Base-by-base conservation (phyloP, 257 asterid species). In the Lycium ferocissimum region DNA sequence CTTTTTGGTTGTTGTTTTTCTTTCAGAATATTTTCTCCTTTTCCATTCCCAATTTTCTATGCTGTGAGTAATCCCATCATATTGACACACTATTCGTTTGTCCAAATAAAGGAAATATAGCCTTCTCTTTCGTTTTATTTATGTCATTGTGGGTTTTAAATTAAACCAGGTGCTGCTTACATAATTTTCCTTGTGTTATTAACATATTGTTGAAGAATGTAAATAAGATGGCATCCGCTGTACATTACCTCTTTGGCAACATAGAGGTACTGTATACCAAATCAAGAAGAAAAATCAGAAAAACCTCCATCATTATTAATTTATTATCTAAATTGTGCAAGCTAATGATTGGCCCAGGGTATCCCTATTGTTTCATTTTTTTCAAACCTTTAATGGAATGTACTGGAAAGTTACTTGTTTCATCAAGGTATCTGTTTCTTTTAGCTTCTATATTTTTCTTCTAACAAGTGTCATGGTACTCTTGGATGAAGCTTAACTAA, bases 161-260 rank as follows among this genome's bases (percentile, higher is more conserved):
- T 49, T 22, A 75, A 75, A 75, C 61, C 61, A 49, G 81, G 62
- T 75, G 45, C 38, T 49, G 62, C 20, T 18, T 49, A 75, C 81
- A 6, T 75, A 62, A 43, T 75, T 75, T 75, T 51, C 81, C 43
- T 75, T 12, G 43, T 49, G 38, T 75, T 47, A 22, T 49, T 22
- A 75, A 22, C 81, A 49, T 75, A 20, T 26, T 0, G 61, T 75
- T 75, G 81, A 49, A 75, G 20, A 49, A 75, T 6, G 4, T 49
- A 49, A 75, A 49, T 5, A 75, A 75, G 62, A n/a, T 72, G 45
- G 2, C 38, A 26, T 73, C 45, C 5, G 0, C 40, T 20, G 20
- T 47, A 45, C 80, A n/a, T 18, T 45, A 73, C 37, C 38, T 73
- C n/a, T 73, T n/a, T 73, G 80, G 59, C 22, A 9, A 45, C 58